Conservation (phyloP, 345 rosid genomes). For the Melaleuca alternifolia region DNA sequence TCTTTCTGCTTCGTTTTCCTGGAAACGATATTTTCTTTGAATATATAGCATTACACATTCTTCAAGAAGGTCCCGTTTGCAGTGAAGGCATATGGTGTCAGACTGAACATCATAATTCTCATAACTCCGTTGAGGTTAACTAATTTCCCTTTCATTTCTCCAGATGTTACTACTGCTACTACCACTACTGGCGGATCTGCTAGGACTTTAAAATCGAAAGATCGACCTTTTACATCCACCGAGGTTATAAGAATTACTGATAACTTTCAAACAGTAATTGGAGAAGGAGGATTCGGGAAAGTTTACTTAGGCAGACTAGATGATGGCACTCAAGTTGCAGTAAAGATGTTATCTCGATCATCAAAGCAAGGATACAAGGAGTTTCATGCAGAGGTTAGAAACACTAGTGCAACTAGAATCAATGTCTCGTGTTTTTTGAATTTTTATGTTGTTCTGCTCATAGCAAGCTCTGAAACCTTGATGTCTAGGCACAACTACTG, state of each 20-base stretch:
- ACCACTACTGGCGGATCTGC: background rate
- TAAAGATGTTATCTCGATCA: conserved; percentile 14
- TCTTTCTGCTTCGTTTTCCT: background rate
- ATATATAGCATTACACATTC: too few relatives aligned
- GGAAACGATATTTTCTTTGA: background rate
- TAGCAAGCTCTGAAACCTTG: background rate
- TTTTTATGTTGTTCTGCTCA: background rate
- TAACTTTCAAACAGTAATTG: conserved; percentile 1
- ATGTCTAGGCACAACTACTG: conserved; percentile 16
- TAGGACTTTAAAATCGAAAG: background rate
- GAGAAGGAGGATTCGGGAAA: conserved; percentile 21
- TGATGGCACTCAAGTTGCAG: conserved; percentile 11
- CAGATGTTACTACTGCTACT: background rate
- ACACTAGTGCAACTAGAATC: background rate
- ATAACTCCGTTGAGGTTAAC: background rate
- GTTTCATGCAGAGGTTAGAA: conserved; percentile 19
- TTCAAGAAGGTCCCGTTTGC: too few relatives aligned
- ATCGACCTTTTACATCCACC: background rate
- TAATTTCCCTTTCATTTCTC: background rate
- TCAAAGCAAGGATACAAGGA: conserved; percentile 22
- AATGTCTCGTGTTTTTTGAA: background rate
- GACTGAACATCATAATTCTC: background rate
- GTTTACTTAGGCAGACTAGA: conserved; percentile 13
- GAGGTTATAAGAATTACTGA: conserved; percentile 11
- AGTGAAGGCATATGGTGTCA: background rate